Evolutionary conservation across 2,329 filamentous ascomycete species (phyloP).

Genomic region (Exserohilum rostratum): DNA sequence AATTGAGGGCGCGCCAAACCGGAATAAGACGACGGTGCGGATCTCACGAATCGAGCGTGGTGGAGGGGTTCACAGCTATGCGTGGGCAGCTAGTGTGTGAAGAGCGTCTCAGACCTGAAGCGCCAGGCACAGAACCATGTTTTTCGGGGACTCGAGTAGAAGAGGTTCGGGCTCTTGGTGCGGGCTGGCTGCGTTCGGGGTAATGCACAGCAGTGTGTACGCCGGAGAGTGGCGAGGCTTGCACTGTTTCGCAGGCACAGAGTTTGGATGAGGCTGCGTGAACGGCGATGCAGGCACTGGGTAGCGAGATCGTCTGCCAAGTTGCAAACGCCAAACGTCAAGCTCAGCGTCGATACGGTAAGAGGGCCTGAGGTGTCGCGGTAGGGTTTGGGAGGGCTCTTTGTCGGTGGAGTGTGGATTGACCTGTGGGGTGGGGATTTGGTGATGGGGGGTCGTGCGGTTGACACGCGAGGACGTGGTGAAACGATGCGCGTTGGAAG

Average conservation of each 20-base stretch:
- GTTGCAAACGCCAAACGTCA: background rate
- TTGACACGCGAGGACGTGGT: slow-evolving; percentile 39
- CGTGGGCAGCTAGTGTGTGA: slow-evolving; percentile 43
- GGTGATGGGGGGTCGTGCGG: slow-evolving; percentile 15
- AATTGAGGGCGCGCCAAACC: slow-evolving; percentile 33
- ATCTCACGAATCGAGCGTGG: slow-evolving; percentile 25
- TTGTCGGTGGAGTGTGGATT: slow-evolving; percentile 10
- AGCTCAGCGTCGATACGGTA: slow-evolving; percentile 1
- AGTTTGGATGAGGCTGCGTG: slow-evolving; percentile 5
- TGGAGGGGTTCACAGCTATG: slow-evolving; percentile 36
- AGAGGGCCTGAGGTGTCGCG: slow-evolving; percentile 20
- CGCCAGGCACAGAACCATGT: slow-evolving; percentile 47
- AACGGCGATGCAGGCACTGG: background rate
- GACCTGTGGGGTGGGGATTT: slow-evolving; percentile 8
- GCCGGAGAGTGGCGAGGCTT: slow-evolving; percentile 29
- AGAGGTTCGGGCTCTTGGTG: slow-evolving; percentile 25
- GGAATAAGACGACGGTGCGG: slow-evolving; percentile 21
- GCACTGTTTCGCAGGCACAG: slow-evolving; percentile 14
- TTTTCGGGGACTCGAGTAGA: slow-evolving; percentile 29
- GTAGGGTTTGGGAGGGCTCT: slow-evolving; percentile 14
- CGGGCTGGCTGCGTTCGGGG: slow-evolving; percentile 18
- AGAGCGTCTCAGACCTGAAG: slow-evolving; percentile 50
- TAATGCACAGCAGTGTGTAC: slow-evolving; percentile 29
- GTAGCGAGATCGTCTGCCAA: background rate
- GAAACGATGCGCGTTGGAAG: slow-evolving; percentile 46